These are phyloP conservation scores for Spencermartinsiella europaea DNA, from an alignment of 805 yeast species.

Conservation along the genomic window DNA sequence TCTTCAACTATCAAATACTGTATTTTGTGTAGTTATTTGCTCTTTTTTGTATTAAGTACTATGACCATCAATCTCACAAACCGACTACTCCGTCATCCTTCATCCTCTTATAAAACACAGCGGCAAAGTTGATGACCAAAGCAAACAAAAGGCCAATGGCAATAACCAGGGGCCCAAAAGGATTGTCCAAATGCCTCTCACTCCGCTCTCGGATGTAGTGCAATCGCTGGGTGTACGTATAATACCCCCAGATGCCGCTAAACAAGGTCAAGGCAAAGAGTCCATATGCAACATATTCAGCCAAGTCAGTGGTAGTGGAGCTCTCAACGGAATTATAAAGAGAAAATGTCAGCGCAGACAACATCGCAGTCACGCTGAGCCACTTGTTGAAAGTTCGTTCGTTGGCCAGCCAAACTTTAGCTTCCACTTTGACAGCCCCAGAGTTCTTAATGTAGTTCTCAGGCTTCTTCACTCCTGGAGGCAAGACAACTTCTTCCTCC, in stretches of 20 bases:
- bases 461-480: conserved; percentile 87
- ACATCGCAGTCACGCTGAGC: conserved; percentile 82
- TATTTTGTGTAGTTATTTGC: too few species aligned
- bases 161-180: conserved; percentile 80
- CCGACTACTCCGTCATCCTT: conserved; percentile 3
- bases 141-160: conserved; percentile 65
- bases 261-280: conserved; percentile 80
- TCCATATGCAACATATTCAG: conserved; percentile 66
- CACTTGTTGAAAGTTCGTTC: conserved; percentile 96
- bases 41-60: background rate
- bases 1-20: too few species aligned
- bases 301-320: conserved; percentile 52
- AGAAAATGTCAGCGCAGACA: conserved; percentile 80
- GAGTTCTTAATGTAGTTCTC: conserved; percentile 72
- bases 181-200: conserved; percentile 82
- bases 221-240: conserved; percentile 65
- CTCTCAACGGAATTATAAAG: conserved; percentile 68
- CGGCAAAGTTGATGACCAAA: conserved; percentile 63
- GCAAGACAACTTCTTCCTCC: conserved; percentile 80
- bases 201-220: conserved; percentile 72
- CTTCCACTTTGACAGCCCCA: conserved; percentile 91
- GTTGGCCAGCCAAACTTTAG: conserved; percentile 97
- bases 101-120: conserved; percentile 23
- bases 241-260: conserved; percentile 86
- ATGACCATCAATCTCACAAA: too few species aligned